Conservation (phyloP, 2,329 filamentous ascomycete species). For the Penicillium sp. region DNA sequence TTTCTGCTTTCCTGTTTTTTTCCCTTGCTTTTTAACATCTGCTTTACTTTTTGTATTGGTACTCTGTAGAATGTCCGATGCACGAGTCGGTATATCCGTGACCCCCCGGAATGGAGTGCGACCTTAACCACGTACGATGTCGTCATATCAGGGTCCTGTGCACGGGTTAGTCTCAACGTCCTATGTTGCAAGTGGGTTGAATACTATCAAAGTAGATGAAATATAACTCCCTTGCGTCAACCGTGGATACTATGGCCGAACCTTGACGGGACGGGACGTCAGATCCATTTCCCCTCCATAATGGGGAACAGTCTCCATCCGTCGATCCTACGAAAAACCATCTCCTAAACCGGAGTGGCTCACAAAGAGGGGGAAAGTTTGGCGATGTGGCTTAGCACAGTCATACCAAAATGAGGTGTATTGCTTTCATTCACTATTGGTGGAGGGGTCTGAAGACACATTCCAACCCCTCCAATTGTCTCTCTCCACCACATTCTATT, state of each 20-base stretch:
- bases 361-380: slow-evolving; percentile 10
- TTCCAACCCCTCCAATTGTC: slow-evolving; percentile 21
- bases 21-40: background rate
- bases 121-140: slow-evolving; percentile 6
- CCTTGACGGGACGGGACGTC: slow-evolving; percentile 40
- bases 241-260: slow-evolving; percentile 31
- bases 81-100: background rate
- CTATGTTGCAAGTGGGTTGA: background rate
- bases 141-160: slow-evolving; percentile 18
- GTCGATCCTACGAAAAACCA: slow-evolving; percentile 2
- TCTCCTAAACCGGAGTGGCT: slow-evolving; percentile 7
- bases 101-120: slow-evolving; percentile 7
- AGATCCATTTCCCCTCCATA: slow-evolving; percentile 5
- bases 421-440: slow-evolving; percentile 11
- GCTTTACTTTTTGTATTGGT: background rate
- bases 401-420: slow-evolving; percentile 4
- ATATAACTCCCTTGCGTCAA: slow-evolving; percentile 27
- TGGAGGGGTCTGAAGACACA: slow-evolving; percentile 14
- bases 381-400: slow-evolving; percentile 20
- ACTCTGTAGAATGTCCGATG: slow-evolving; percentile 14
- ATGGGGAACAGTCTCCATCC: slow-evolving; percentile 1
- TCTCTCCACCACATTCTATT: slow-evolving; percentile 19
- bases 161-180: background rate
- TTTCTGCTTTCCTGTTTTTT: background rate
- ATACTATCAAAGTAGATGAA: background rate